phyloP scores from a whole-genome alignment of 495 filamentous ascomycete species.

The Aspergillus leporis region DNA sequence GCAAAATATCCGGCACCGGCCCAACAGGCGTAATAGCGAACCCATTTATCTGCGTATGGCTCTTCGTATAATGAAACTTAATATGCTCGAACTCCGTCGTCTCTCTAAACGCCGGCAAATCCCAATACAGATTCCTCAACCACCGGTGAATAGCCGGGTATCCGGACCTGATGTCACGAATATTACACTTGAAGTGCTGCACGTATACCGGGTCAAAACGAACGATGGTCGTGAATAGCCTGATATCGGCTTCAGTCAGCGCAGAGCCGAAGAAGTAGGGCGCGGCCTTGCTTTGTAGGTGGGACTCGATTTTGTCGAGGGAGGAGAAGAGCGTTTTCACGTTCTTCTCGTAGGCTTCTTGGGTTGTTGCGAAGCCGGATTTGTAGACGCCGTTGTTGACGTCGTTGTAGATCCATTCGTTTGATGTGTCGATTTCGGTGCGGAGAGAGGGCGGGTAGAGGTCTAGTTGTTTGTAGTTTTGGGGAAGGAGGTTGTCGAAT shows the following conservation, averaged over 20 bases:
- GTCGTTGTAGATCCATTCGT: conserved; percentile 80
- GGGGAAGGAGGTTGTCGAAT: conserved; percentile 69
- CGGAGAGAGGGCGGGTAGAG: conserved; percentile 62
- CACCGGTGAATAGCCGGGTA: conserved; percentile 70
- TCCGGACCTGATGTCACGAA: conserved; percentile 77
- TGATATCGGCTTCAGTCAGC: conserved; percentile 80
- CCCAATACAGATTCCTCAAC: conserved; percentile 70
- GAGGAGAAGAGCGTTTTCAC: conserved; percentile 68
- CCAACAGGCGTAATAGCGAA: conserved; percentile 65
- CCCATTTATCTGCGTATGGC: conserved; percentile 68
- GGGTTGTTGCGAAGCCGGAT: conserved; percentile 68
- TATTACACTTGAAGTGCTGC: conserved; percentile 92
- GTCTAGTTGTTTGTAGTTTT: conserved; percentile 57
- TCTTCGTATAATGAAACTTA: conserved; percentile 72
- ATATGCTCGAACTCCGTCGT: conserved; percentile 73
- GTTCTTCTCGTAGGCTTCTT: conserved; percentile 74
- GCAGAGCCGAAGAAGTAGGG: conserved; percentile 68
- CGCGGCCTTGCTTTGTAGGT: conserved; percentile 50
- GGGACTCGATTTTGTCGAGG: conserved; percentile 69
- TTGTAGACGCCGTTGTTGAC: conserved; percentile 91
- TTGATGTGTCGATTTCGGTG: conserved; percentile 68
- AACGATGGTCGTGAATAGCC: conserved; percentile 80
- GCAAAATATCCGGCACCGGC: conserved; percentile 61
- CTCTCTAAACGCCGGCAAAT: conserved; percentile 57
- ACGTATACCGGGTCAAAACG: conserved; percentile 89